Evolutionary conservation across 2,329 filamentous ascomycete genomes (phyloP), one percentile per base, ranked within the genome.

Genomic region (Mycosphaerelloides madeirae): DNA sequence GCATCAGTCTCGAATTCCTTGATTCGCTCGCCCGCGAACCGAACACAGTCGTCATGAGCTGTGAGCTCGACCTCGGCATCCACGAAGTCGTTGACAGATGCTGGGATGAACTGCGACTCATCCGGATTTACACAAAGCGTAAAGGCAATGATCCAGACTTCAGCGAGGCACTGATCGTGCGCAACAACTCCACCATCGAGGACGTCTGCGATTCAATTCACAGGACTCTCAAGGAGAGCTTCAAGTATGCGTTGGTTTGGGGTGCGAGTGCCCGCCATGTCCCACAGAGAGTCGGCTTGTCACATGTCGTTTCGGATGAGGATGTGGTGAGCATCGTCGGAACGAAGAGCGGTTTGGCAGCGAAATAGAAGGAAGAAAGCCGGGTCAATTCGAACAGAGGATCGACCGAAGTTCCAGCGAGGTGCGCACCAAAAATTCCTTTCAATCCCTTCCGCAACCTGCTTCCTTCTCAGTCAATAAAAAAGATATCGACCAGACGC

Each of bases 221-320:
- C 71, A 78, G 93, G 50, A 93, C 82, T 19, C 73, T 98, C 55
- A 98, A 97, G 79, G 94, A 98, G 52, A 95, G 89, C 3, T 98
- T 97, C 78, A 98, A 97, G 75, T 96, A 97, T 71, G 94, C 93
- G 3, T 71, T 97, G 55, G 93, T 98, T 0, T 98, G 94, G 94
- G 93, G 93, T 3, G 90, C 90, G 14, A 97, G 91, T 68, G 93
- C 93, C 29, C 82, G 88, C 60, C 94, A 98, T 73, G 77, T 97
- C 29, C 93, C 94, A 29, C 93, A 98, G 74, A 76, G 93, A 51
- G 91, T 96, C 29, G 94, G 93, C 1, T 68, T 98, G 60, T 75
- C 80, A 6, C 93, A 98, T 74, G 61, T 80, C 11, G 90, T 98
- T 20, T 64, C 72, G 5, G 81, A 84, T 58, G 81, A 83, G 65